phyloP scores from a whole-genome alignment of 2,329 filamentous ascomycete species.

The Arachnomyces sp. region DNA sequence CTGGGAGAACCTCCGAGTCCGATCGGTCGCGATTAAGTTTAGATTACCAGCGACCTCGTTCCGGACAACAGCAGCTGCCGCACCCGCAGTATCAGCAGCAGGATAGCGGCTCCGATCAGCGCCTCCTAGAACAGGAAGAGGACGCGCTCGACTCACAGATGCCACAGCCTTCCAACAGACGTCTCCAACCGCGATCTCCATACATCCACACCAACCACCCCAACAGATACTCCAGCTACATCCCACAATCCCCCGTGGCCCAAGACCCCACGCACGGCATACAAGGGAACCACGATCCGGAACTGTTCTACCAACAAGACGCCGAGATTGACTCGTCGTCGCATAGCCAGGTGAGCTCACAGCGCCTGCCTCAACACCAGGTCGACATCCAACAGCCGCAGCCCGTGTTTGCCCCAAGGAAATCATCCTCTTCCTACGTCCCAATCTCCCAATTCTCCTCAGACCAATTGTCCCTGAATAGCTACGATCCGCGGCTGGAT shows the following conservation, averaged over 20 bases:
- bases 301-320: constrained; percentile 15
- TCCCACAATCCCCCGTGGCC: constrained; percentile 12
- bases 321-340: constrained; percentile 14
- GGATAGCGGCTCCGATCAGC: too few species aligned
- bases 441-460: constrained; percentile 13
- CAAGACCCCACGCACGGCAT: constrained; percentile 15
- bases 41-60: not conserved
- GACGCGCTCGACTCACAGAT: constrained; percentile 5
- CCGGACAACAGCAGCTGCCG: constrained; percentile 5
- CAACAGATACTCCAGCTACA: constrained; percentile 11
- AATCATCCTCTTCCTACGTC: constrained; percentile 21
- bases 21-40: not conserved
- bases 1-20: constrained; percentile 7
- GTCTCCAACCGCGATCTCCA: constrained; percentile 3
- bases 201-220: constrained; percentile 11
- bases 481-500: constrained; percentile 15
- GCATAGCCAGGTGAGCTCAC: constrained; percentile 15
- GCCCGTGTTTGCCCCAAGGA: constrained; percentile 11
- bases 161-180: constrained; percentile 9
- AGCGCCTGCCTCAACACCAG: constrained; percentile 10
- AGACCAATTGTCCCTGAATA: constrained; percentile 13
- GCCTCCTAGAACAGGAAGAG: constrained; percentile 7
- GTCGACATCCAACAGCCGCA: constrained; percentile 11
- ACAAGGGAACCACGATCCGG: constrained; percentile 14
- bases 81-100: constrained; percentile 7